Base-by-base conservation (phyloP, 2,329 filamentous ascomycete genomes). In the Colletotrichum sp. region DNA sequence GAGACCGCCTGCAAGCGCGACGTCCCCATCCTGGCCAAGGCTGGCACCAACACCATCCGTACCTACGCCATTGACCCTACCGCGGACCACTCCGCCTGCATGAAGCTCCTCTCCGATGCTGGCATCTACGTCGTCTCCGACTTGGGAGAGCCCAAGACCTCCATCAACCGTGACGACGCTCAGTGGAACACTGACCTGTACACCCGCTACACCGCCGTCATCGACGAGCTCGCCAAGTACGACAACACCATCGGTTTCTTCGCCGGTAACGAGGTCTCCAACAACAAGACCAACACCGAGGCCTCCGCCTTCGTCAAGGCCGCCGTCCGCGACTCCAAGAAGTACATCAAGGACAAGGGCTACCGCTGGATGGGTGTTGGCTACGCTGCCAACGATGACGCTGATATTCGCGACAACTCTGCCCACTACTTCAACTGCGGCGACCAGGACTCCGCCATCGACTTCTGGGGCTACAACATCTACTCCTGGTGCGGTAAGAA, bases 401-500 rank as follows among this genome's bases (percentile, higher is more conserved):
- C 92, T 55, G 90, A 92, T 26, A 98, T 98, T 81, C 95, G 97
- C 85, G 90, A 90, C 79, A 89, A 95, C 81, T 92, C 99, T 82
- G 95, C 95, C 80, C 88, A 95, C 84, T 99, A 98, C 91, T 98
- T 99, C 89, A 96, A 98, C 90, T 99, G 97, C 84, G 95, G 96
- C 76, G 85, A 92, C 77, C 83, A 89, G 39, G 87, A 89, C 10
- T 86, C 77, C 87, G 82, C 94, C 77, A 98, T 99, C 79, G 97
- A 99, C 87, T 99, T 98, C 90, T 99, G 96, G 95, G 97, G 97
- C 76, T 99, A 99, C 93, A 99, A 99, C 90, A 98, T 99, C 88
- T 99, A 99, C 91, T 98, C 96, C 69, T 99, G 97, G 97, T 99
- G 97, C 85, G 97, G 96, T 80, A 86, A 96, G 80, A 98, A 95